Conservation (phyloP, 306 rosid species). For the Gleditsia sinensis region DNA sequence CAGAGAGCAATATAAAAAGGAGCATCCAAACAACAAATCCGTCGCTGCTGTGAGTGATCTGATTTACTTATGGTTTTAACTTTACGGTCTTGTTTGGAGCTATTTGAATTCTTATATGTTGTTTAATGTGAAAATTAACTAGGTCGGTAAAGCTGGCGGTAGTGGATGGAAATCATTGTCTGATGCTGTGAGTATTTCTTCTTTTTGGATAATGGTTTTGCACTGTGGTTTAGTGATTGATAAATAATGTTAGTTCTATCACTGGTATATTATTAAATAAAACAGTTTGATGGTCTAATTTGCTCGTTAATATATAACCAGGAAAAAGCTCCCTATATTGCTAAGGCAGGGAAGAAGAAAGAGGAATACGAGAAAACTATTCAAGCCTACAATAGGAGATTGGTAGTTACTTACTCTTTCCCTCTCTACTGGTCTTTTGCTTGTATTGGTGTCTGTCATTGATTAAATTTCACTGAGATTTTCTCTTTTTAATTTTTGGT, state of each 20-base stretch:
- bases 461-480: too few species aligned
- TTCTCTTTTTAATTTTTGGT: not conserved
- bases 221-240: too few species aligned
- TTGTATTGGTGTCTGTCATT: too few species aligned
- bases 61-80: not conserved
- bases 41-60: constrained; percentile 64
- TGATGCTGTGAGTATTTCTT: constrained; percentile 65
- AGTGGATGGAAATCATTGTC: constrained; percentile 75
- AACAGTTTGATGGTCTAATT: not conserved
- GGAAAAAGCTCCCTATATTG: constrained; percentile 82
- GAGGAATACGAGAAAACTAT: constrained; percentile 59
- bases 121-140: not conserved
- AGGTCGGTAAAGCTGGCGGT: constrained; percentile 97
- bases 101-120: not conserved
- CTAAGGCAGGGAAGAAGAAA: constrained; percentile 78
- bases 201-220: too few species aligned
- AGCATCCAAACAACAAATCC: constrained; percentile 75
- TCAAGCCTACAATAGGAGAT: constrained; percentile 60
- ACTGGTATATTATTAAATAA: not conserved
- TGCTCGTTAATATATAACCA: not conserved
- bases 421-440: too few species aligned
- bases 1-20: constrained; percentile 71
- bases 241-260: too few species aligned
- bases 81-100: not conserved
- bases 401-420: constrained; percentile 35